Evolutionary conservation across 768 basidiomycete genomes (phyloP).

Genomic region (Coprinopsis sp.): DNA sequence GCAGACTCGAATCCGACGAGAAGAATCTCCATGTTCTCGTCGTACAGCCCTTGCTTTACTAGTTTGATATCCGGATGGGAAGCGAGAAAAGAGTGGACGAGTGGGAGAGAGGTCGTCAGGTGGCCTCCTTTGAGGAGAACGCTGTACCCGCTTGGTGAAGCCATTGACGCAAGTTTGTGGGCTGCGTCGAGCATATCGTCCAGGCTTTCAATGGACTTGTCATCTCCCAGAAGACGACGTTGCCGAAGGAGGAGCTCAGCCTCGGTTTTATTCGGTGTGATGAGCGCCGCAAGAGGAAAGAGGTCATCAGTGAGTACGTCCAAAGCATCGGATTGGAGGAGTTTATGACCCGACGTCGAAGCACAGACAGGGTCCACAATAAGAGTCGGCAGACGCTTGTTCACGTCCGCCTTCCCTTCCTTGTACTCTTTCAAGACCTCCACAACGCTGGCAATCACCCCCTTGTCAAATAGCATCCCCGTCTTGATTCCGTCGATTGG

Average conservation of each 20-base stretch:
- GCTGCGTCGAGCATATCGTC: slow-evolving; percentile 60
- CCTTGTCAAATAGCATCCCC: slow-evolving; percentile 77
- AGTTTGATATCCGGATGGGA: slow-evolving; percentile 31
- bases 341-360: slow-evolving; percentile 80
- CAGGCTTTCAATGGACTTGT: slow-evolving; percentile 40
- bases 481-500: slow-evolving; percentile 75
- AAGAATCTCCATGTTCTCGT: slow-evolving; percentile 64
- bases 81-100: slow-evolving; percentile 34
- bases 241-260: slow-evolving; percentile 67
- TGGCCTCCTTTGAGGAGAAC: slow-evolving; percentile 90
- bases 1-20: slow-evolving; percentile 20
- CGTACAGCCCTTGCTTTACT: slow-evolving; percentile 40
- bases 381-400: slow-evolving; percentile 70
- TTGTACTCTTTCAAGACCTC: slow-evolving; percentile 36
- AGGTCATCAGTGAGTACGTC: slow-evolving; percentile 53
- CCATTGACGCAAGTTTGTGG: slow-evolving; percentile 40
- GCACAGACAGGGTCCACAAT: slow-evolving; percentile 95
- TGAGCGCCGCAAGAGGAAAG: slow-evolving; percentile 62
- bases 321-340: slow-evolving; percentile 67
- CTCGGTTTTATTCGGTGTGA: slow-evolving; percentile 86
- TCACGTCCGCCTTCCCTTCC: slow-evolving; percentile 29
- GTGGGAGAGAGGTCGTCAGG: slow-evolving; percentile 39
- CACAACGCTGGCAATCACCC: slow-evolving; percentile 48
- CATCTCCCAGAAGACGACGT: slow-evolving; percentile 21
- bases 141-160: slow-evolving; percentile 45